Base-by-base conservation (phyloP, 1,284 basidiomycete species). In the Sporisorium reilianum region DNA sequence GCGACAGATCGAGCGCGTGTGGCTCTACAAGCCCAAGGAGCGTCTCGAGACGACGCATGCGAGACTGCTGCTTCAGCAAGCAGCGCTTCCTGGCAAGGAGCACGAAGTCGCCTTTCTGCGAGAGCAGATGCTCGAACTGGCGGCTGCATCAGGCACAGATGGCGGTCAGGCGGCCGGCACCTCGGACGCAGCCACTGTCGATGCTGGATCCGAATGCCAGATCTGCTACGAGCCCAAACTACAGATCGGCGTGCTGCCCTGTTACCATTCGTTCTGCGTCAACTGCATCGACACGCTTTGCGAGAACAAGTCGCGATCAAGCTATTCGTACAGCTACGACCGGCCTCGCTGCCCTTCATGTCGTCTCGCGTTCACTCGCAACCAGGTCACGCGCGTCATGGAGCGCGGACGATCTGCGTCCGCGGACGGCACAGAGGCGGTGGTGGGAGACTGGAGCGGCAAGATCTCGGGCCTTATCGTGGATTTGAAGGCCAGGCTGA, bases 141-240 rank as follows among this genome's bases (percentile, higher is more conserved):
- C 25, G 16, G 28, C 22, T 28, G 87, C 96, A 95, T 23, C 96
- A 95, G 85, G 90, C 93, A 12, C 89, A 90, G 87, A 92, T 94
- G 78, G 97, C 88, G 68, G 89, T 90, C 73, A 90, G 89, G 82
- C 97, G 90, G 74, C 89, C 90, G 60, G 91, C 87, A 23, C 93
- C 93, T 83, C 92, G 88, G 55, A 94, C 93, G 64, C 25, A 26
- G 16, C 46, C 11, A 41, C 30, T 9, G 7, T 49, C 10, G 45
- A 18, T 11, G 18, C 28, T n/a, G 42, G 54, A 22, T 45, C 61
- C 28, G 73, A 75, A 36, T 78, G 75, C 32, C 54, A 23, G 26
- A 60, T 79, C 48, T 79, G 74, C 52, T 67, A 65, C 51, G 71
- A 77, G 18, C 40, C 51, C 9, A 69, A 70, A 23, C 48, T 58